phyloP scores from a whole-genome alignment of 305 asterid species.

The Vinca major region DNA sequence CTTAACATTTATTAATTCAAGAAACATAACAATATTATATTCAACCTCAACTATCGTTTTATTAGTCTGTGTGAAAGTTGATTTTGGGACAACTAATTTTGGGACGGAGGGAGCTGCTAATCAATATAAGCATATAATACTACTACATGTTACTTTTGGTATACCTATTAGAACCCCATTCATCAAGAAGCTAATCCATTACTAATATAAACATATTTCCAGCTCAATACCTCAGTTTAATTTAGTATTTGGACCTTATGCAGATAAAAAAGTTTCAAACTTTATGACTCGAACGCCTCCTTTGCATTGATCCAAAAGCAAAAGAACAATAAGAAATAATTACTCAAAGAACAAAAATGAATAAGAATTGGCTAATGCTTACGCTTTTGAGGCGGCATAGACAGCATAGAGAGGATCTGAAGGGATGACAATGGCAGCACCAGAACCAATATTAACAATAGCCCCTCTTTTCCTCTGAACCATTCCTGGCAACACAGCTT shows the following conservation, averaged over 20 bases:
- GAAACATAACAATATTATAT: no score
- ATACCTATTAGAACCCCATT: background rate
- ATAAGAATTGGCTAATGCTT: slow-evolving; percentile 13
- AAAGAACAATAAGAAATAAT: background rate
- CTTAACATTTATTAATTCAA: no score
- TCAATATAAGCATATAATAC: background rate
- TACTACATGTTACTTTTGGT: background rate
- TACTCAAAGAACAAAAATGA: slow-evolving; percentile 9
- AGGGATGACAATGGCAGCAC: slow-evolving; percentile 72
- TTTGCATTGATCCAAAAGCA: background rate
- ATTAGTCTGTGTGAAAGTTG: no score
- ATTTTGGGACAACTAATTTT: no score
- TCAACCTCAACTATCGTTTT: no score
- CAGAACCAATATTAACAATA: slow-evolving; percentile 85
- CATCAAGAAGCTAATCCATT: background rate
- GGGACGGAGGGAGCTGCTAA: no score
- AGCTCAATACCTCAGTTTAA: background rate
- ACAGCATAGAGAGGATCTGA: slow-evolving; percentile 86
- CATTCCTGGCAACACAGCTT: slow-evolving; percentile 81
- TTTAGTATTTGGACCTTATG: background rate
- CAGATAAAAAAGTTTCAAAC: background rate
- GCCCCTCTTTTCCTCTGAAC: slow-evolving; percentile 72
- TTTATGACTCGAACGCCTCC: background rate
- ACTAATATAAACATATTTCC: background rate
- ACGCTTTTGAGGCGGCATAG: slow-evolving; percentile 91